These are phyloP conservation scores for Cladobotryum mycophilum DNA, from an alignment of 2,329 filamentous ascomycete species.

Conservation along the genomic window DNA sequence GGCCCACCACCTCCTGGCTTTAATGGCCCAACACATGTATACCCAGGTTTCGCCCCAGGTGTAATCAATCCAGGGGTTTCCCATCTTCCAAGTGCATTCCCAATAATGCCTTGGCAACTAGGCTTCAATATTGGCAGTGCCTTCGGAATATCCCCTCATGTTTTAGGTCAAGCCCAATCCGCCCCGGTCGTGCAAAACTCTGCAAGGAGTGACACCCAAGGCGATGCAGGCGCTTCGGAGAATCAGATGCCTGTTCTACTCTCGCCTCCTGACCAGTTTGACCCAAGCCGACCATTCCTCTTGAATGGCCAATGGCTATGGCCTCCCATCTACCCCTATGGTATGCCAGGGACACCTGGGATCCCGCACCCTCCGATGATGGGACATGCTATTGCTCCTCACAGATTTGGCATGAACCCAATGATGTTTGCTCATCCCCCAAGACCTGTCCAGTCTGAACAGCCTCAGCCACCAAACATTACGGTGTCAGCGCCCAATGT, in stretches of 20 bases:
- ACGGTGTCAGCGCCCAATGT: conserved; percentile 13
- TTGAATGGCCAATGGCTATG: conserved; percentile 37
- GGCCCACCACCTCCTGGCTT: conserved; percentile 20
- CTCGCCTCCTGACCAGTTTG: conserved; percentile 40
- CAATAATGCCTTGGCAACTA: conserved; percentile 37
- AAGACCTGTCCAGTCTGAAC: conserved; percentile 13
- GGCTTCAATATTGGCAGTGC: conserved; percentile 28
- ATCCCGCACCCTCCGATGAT: conserved; percentile 22
- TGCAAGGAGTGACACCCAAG: conserved; percentile 22
- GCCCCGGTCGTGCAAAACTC: conserved; percentile 15
- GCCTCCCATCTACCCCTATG: conserved; percentile 20
- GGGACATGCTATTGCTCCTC: conserved; percentile 16
- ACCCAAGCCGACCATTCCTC: conserved; percentile 39
- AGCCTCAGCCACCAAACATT: conserved; percentile 12
- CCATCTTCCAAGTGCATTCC: conserved; percentile 25
- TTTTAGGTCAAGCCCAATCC: conserved; percentile 18
- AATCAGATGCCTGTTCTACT: conserved; percentile 27
- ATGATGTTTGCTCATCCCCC: conserved; percentile 19
- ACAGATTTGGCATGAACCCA: conserved; percentile 13
- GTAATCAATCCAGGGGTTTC: conserved; percentile 26
- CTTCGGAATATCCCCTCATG: conserved; percentile 20
- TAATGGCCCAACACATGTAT: conserved; percentile 22
- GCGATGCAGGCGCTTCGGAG: conserved; percentile 25
- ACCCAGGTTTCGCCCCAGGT: conserved; percentile 25
- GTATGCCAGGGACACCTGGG: conserved; percentile 23